Evolutionary conservation across 1,284 basidiomycete species (phyloP), one percentile per base, ranked within the genome.

Genomic region (Cutaneotrichosporon cutaneum): DNA sequence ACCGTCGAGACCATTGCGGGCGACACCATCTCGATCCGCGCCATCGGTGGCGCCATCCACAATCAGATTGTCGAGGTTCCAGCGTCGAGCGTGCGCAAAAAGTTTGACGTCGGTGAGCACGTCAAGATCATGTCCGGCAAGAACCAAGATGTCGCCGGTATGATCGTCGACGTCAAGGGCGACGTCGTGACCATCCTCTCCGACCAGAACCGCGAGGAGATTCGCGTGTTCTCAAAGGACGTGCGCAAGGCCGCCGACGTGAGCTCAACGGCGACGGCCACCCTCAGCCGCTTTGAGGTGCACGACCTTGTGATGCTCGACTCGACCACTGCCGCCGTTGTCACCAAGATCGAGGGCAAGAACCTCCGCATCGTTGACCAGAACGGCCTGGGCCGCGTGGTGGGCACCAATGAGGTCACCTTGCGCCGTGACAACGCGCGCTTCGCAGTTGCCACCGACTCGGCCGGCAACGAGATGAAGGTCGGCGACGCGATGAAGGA

Each of bases 281-380:
- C 21, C 2, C 33, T 39, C 33, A 36, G 56, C 24, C 88, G 94
- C 70, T 99, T 94, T 74, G 94, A 99, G 75, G 78, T 98, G 60
- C 94, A 99, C 76, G 94, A 99, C 76, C 82, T 99, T 53, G 94
- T 99, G 39, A 93, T 96, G 82, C 85, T 99, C 24, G 95, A 98
- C 78, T 84, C 88, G 36, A 90, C 93, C 76, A 96, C 94, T 2
- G 92, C 94, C 27, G 95, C 94, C 75, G 93, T 99, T 63, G 95
- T 99, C 69, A 96, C 90, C 85, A 96, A 96, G 80, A 94, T 95
- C 4, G 96, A 99, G 77, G 88, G 92, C 21, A 92, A 93, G 73
- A 88, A 90, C 9, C 94, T 99, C 85, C 90, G 92, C 62, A 90
- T 99, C 0, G 84, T 99, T 53, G 95, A 99, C 76, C 95, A 98